Conservation (phyloP, 2,329 filamentous ascomycete genomes). For the Xylariomycetidae sp. region DNA sequence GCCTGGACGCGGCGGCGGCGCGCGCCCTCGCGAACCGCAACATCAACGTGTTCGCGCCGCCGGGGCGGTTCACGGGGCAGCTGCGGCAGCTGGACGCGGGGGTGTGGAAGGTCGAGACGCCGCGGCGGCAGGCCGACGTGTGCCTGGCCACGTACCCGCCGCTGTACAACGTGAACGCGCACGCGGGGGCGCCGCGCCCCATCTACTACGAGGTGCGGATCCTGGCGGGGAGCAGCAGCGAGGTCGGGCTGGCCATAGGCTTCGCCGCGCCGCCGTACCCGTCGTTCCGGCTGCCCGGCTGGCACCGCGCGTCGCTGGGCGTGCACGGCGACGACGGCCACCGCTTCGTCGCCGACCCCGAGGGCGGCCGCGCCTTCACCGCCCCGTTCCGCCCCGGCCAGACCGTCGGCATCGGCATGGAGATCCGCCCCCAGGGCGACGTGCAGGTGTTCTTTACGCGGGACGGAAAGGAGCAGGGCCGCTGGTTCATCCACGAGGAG, state of each 20-base stretch:
- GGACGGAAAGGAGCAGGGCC: constrained; percentile 52
- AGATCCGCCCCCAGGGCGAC: constrained; percentile 37
- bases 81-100: background rate
- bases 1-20: constrained; percentile 39
- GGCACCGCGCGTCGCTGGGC: constrained; percentile 68
- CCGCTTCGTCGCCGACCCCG: constrained; percentile 68
- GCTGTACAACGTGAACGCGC: constrained; percentile 56
- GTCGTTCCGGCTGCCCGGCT: constrained; percentile 70
- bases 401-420: constrained; percentile 67
- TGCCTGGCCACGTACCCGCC: constrained; percentile 64
- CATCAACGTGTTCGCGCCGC: constrained; percentile 48
- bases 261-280: constrained; percentile 72
- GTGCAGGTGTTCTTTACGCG: constrained; percentile 65
- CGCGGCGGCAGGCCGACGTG: constrained; percentile 41
- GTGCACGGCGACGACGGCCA: constrained; percentile 79
- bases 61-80: constrained; percentile 34
- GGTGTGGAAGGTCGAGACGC: background rate
- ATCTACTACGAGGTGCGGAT: constrained; percentile 70
- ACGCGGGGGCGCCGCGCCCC: constrained; percentile 43
- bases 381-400: constrained; percentile 57
- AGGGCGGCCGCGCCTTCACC: constrained; percentile 66
- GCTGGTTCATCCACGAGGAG: constrained; percentile 73
- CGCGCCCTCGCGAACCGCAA: constrained; percentile 45
- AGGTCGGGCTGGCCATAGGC: constrained; percentile 57
- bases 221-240: constrained; percentile 33